phyloP scores from a whole-genome alignment of 2,329 filamentous ascomycete genomes.

The Pseudogymnoascus sp. region DNA sequence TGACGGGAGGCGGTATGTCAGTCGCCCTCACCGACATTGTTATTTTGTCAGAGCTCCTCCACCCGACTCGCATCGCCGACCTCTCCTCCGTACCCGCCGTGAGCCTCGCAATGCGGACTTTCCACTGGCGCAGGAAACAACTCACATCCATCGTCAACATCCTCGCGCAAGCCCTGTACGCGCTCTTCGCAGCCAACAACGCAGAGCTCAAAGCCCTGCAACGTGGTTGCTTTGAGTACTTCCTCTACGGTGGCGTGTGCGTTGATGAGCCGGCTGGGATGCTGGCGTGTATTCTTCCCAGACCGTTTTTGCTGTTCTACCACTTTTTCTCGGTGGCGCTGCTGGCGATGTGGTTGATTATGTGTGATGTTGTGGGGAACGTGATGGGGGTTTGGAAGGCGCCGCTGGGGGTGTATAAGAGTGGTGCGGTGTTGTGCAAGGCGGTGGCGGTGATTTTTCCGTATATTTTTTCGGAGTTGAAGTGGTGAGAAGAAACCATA shows the following conservation, averaged over 20 bases:
- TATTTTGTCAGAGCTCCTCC: slow-evolving; percentile 64
- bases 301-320: slow-evolving; percentile 69
- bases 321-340: slow-evolving; percentile 96
- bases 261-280: slow-evolving; percentile 73
- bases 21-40: slow-evolving; percentile 91
- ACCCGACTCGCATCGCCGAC: slow-evolving; percentile 57
- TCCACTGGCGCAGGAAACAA: slow-evolving; percentile 82
- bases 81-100: slow-evolving; percentile 60
- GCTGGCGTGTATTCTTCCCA: slow-evolving; percentile 70
- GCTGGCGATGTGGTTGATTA: slow-evolving; percentile 64
- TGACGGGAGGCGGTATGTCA: slow-evolving; percentile 97
- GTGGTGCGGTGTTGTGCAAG: slow-evolving; percentile 65
- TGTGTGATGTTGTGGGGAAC: slow-evolving; percentile 37
- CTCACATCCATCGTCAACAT: slow-evolving; percentile 90
- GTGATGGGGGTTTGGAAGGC: slow-evolving; percentile 45
- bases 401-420: slow-evolving; percentile 57
- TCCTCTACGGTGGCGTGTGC: slow-evolving; percentile 62
- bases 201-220: slow-evolving; percentile 70
- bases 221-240: slow-evolving; percentile 87
- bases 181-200: slow-evolving; percentile 80
- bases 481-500: slow-evolving; percentile 16
- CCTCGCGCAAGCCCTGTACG: slow-evolving; percentile 88
- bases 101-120: slow-evolving; percentile 54
- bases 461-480: slow-evolving; percentile 63
- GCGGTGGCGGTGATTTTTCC: slow-evolving; percentile 77